Conservation (phyloP, 2,329 filamentous ascomycete species). For the Neurospora crassa region DNA sequence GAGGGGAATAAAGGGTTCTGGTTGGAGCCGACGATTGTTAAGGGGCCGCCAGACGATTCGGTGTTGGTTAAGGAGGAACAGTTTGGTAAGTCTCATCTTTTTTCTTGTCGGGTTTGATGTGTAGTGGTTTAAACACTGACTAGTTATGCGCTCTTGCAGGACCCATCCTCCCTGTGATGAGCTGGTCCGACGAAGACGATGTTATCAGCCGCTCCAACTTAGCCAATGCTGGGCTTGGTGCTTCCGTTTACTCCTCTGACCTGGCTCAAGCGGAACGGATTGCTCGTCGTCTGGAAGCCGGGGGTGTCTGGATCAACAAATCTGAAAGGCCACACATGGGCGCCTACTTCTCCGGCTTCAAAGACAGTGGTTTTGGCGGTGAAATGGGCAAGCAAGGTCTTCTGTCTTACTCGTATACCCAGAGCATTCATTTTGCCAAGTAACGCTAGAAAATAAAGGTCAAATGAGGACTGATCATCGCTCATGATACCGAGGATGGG, state of each 20-base stretch:
- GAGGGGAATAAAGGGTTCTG: slow-evolving; percentile 39
- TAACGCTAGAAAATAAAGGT: neutral
- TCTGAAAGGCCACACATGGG: slow-evolving; percentile 22
- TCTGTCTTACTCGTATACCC: slow-evolving; percentile 23
- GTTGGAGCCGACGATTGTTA: slow-evolving; percentile 48
- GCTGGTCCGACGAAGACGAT: slow-evolving; percentile 51
- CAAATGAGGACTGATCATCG: neutral
- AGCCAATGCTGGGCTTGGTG: slow-evolving; percentile 41
- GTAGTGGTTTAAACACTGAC: neutral
- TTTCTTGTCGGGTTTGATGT: neutral
- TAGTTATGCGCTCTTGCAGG: slow-evolving; percentile 22
- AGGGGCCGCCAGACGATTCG: slow-evolving; percentile 45
- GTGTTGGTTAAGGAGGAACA: slow-evolving; percentile 49
- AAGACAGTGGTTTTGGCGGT: slow-evolving; percentile 25
- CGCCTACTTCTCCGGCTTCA: slow-evolving; percentile 24
- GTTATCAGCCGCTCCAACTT: slow-evolving; percentile 47
- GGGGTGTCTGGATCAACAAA: slow-evolving; percentile 51
- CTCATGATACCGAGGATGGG: neutral
- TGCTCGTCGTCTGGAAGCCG: slow-evolving; percentile 44
- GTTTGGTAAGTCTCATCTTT: slow-evolving; percentile 34
- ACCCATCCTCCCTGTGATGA: slow-evolving; percentile 53
- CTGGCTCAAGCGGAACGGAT: slow-evolving; percentile 39
- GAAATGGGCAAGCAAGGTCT: slow-evolving; percentile 27
- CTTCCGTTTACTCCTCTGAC: slow-evolving; percentile 49
- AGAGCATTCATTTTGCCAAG: slow-evolving; percentile 24